phyloP scores from a whole-genome alignment of 1,284 basidiomycete genomes.

The Ceratobasidium sp. region DNA sequence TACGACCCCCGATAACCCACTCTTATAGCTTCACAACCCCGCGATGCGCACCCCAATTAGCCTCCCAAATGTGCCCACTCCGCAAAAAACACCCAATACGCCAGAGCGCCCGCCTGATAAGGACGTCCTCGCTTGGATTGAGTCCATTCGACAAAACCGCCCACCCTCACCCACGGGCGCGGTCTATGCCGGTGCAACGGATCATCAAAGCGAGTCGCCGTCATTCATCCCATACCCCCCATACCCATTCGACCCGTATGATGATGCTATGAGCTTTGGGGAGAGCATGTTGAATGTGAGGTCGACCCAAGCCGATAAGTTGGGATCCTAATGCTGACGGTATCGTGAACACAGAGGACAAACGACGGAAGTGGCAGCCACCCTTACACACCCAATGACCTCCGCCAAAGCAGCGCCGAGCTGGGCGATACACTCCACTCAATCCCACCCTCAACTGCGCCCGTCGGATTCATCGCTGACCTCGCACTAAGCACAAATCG shows the following conservation, averaged over 20 bases:
- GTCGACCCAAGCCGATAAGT: neutral
- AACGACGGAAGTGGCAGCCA: neutral
- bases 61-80: slow-evolving; percentile 34
- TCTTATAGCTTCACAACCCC: slow-evolving; percentile 45
- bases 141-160: slow-evolving; percentile 56
- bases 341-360: neutral
- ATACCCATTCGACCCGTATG: slow-evolving; percentile 4
- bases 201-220: slow-evolving; percentile 14
- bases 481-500: slow-evolving; percentile 67
- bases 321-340: too few relatives aligned
- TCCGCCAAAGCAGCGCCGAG: slow-evolving; percentile 36
- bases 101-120: slow-evolving; percentile 66
- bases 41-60: slow-evolving; percentile 43
- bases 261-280: slow-evolving; percentile 32
- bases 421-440: slow-evolving; percentile 58
- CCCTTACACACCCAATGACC: slow-evolving; percentile 25
- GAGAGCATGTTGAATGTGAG: slow-evolving; percentile 48
- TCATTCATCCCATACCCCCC: too few relatives aligned
- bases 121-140: slow-evolving; percentile 75
- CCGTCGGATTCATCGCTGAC: slow-evolving; percentile 76
- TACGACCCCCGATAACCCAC: too few relatives aligned
- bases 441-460: slow-evolving; percentile 73
- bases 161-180: slow-evolving; percentile 54
- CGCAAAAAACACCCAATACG: slow-evolving; percentile 13
- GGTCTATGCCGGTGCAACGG: neutral